Evolutionary conservation across 106 monocot genomes (phyloP).

Genomic region (Phalaenopsis equestris): DNA sequence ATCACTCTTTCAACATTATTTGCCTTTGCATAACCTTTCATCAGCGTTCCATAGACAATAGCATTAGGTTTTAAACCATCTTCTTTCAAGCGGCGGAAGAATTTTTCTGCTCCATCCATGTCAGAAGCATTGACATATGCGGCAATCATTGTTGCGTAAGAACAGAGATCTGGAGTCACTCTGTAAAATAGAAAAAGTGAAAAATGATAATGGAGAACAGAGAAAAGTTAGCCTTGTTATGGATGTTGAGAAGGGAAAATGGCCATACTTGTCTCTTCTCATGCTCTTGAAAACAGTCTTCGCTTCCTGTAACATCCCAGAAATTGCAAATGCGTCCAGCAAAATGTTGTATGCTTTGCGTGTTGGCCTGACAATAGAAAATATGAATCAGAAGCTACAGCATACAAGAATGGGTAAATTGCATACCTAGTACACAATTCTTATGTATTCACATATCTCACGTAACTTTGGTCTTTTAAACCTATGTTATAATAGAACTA

Average conservation of each 20-base stretch:
- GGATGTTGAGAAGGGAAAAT: neutral
- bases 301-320: slow-evolving; percentile 91
- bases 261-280: slow-evolving; percentile 67
- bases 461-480: too few species aligned
- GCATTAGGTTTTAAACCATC: slow-evolving; percentile 82
- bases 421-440: too few species aligned
- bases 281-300: slow-evolving; percentile 87
- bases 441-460: too few species aligned
- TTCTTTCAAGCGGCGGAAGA: slow-evolving; percentile 76
- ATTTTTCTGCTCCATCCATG: slow-evolving; percentile 89
- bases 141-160: slow-evolving; percentile 87
- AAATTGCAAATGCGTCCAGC: slow-evolving; percentile 95
- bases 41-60: slow-evolving; percentile 78
- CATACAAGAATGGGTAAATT: neutral
- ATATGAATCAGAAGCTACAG: neutral
- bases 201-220: neutral
- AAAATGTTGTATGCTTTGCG: slow-evolving; percentile 85
- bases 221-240: neutral
- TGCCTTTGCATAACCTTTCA: slow-evolving; percentile 89
- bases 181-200: slow-evolving; percentile 19
- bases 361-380: slow-evolving; percentile 55
- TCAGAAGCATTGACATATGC: slow-evolving; percentile 90
- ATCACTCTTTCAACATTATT: slow-evolving; percentile 77
- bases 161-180: slow-evolving; percentile 73
- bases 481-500: too few species aligned